Base-by-base conservation (phyloP, 768 basidiomycete genomes). In the Clavaria fumosa region DNA sequence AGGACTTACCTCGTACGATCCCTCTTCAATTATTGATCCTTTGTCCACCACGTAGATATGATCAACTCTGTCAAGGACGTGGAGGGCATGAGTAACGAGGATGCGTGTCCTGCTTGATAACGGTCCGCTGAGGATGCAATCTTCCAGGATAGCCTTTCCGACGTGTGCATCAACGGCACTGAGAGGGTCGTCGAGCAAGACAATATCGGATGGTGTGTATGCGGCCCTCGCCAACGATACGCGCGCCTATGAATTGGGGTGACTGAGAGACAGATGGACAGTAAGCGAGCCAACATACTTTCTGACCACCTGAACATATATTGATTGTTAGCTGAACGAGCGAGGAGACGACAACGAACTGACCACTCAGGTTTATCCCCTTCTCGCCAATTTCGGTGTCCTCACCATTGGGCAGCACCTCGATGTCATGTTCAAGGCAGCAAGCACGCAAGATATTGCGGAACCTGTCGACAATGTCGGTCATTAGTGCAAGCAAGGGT, bases 131-230 rank as follows among this genome's bases (percentile, higher is more conserved):
- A 70, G 53, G 5, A 81, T 50, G 46, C 77, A 79, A 28, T 75
- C 57, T 19, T 79, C 69, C 2, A 80, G 46, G 35, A 80, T 68
- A 20, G 63, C 61, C 45, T 74, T 73, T 11, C 77, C 75, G 4
- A 84, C 82, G 44, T 78, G 72, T 0, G 79, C 70, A 43, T 86
- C 83, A 7, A 85, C 76, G 0, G 83, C 82, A 21, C 74, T 72
- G 19, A 88, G 66, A 11, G 84, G 79, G 50, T 90, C 84, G 48
- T 90, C 83, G 18, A 88, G 64, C 11, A 86, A 66, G 21, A 81
- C 72, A 36, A 86, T 66, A 39, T 84, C 78, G 1, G 77, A 65
- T 0, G 66, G 58, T 2, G 78, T 74, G 47, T 86, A 89, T 1
- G 77, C 75, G 0, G 80, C 81, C 18, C 84, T 61, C 0, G 84